Evolutionary conservation across 2,329 filamentous ascomycete genomes (phyloP), one percentile per base, ranked within the genome.

Genomic region (Aspergillus sp.): DNA sequence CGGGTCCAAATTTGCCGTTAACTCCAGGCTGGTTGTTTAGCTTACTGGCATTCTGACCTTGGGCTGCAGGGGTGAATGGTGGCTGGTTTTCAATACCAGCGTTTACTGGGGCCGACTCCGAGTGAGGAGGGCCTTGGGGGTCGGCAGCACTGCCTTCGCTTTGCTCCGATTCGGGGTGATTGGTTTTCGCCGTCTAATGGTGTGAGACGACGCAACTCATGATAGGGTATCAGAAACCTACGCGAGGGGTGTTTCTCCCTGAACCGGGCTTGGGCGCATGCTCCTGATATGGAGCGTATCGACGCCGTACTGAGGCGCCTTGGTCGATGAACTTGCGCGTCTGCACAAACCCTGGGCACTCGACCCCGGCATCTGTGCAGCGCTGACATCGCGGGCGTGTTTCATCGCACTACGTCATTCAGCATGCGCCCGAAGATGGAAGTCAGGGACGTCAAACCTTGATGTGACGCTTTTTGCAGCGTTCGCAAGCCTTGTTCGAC

Each of bases 311-410:
- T 17, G 74, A 73, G 20, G 73, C 71, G 5, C 75, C 74, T 55
- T 77, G 74, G 51, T 77, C 75, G 47, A 77, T 74, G 55, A 77
- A 77, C 43, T 77, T 77, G 55, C 75, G 74, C 20, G 70, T 76
- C 53, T 75, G 72, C 18, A 75, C 70, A 68, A 76, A 77, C n/a
- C 75, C 75, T 0, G 74, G 73, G 45, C 74, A 77, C 52, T 75
- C 68, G 22, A 73, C 69, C 12, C 73, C 73, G 6, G 74, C 69
- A 45, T 68, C 65, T 26, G 64, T 64, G 57, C 74, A 77, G 18
- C 74, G 70, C 53, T 72, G 70, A 54, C 74, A 77, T 13, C 68
- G 66, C 5, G 74, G 73, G 7, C 75, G 69, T 42, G 68, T 67
- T 57, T 76, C 74, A 62, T 77, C 75, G 59, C 75, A 77, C 74